A percentile compares a stretch with the other conserved stretches of the same genome.
phyloP scores from a whole-genome alignment of 768 basidiomycete species.

The Leccinum ochraceum region DNA sequence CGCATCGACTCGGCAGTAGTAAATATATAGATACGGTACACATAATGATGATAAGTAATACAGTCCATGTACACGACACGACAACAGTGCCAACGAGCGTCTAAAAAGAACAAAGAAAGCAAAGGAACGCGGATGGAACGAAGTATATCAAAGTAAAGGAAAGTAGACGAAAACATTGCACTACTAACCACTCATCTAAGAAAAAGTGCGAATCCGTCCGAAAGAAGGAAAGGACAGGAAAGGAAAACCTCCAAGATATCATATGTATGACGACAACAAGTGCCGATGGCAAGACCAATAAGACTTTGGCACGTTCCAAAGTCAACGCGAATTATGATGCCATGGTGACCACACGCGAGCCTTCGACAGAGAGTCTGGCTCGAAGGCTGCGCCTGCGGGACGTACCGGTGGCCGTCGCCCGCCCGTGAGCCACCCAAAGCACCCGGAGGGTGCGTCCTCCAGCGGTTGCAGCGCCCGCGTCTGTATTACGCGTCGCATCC shows the following conservation, averaged over 20 bases:
- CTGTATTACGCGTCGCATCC: conserved; percentile 18
- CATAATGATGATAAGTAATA: background rate
- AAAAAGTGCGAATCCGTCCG: background rate
- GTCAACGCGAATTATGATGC: background rate
- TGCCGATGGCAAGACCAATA: background rate
- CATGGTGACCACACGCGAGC: conserved; percentile 21
- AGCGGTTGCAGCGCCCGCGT: conserved; percentile 27
- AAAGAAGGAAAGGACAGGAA: background rate
- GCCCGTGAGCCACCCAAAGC: conserved; percentile 22
- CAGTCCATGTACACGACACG: background rate
- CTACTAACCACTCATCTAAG: background rate
- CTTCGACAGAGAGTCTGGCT: conserved; percentile 19
- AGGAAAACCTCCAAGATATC: background rate
- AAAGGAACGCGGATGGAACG: background rate
- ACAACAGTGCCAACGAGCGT: background rate
- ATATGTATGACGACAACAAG: background rate
- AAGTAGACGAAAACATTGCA: background rate
- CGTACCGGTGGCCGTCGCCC: conserved; percentile 2
- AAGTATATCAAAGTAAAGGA: background rate
- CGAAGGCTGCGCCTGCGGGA: background rate
- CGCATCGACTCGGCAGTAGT: background rate
- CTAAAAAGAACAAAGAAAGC: too few relatives aligned
- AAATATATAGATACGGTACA: background rate
- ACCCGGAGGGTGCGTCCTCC: conserved; percentile 20
- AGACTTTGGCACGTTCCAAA: background rate